These are phyloP conservation scores for Diddensiella santjacobensis DNA, from an alignment of 805 yeast species.

Conservation along the genomic window DNA sequence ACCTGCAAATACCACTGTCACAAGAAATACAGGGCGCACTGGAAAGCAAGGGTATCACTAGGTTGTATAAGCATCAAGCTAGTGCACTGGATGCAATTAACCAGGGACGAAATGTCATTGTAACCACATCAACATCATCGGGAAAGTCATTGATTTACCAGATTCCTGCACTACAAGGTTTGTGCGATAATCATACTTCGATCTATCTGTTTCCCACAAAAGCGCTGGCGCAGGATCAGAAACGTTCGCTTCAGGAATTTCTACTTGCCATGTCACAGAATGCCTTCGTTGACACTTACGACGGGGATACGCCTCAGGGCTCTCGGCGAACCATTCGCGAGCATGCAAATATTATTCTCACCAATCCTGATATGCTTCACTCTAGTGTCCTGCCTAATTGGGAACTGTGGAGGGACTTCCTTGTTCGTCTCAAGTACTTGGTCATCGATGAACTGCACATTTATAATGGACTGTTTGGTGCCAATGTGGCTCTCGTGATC, in stretches of 20 bases:
- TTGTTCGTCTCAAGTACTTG: conserved; percentile 61
- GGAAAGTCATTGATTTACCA: conserved; percentile 95
- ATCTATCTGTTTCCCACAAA: conserved; percentile 94
- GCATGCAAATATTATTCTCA: conserved; percentile 74
- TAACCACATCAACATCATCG: conserved; percentile 93
- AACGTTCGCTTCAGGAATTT: conserved; percentile 64
- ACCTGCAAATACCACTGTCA: conserved; percentile 41
- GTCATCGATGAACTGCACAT: conserved; percentile 84
- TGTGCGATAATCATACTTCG: conserved; percentile 47
- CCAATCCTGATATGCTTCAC: conserved; percentile 94
- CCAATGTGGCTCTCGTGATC: conserved; percentile 84
- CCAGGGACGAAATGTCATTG: conserved; percentile 63
- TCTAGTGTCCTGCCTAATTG: conserved; percentile 77
- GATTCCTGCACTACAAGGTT: conserved; percentile 62
- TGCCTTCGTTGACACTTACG: conserved; percentile 72
- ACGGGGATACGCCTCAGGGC: conserved; percentile 80
- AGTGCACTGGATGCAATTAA: conserved; percentile 59
- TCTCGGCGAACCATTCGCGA: conserved; percentile 53
- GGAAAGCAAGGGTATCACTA: conserved; percentile 44
- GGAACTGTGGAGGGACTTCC: conserved; percentile 66
- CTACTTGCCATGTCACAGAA: conserved; percentile 40
- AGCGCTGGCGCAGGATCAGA: conserved; percentile 96
- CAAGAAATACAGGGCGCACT: conserved; percentile 53
- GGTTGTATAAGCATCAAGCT: conserved; percentile 78
- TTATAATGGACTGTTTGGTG: conserved; percentile 82